These are phyloP conservation scores for Micractinium conductrix DNA, from an alignment of 139 green algal genomes.

Conservation along the genomic window DNA sequence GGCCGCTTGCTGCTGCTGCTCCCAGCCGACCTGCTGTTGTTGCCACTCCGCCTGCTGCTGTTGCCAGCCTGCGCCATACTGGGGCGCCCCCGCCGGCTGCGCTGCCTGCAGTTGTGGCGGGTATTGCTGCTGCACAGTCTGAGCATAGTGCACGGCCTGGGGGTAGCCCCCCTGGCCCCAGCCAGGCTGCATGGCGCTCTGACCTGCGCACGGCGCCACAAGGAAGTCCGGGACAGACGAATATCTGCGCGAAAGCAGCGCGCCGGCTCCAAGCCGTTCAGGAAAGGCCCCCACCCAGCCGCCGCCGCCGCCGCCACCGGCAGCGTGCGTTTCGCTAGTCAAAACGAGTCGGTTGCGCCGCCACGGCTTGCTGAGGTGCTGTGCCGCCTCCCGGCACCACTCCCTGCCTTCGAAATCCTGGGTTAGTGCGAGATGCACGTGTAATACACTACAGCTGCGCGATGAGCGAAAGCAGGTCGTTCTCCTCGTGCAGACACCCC, in stretches of 20 bases:
- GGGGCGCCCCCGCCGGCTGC: neutral
- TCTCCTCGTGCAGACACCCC: slow-evolving; percentile 16
- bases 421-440: no score
- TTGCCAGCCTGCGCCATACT: neutral
- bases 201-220: no score
- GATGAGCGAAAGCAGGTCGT: neutral
- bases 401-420: neutral
- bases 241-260: no score
- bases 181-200: no score
- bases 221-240: no score
- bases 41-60: neutral
- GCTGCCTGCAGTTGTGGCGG: neutral
- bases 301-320: no score
- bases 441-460: neutral
- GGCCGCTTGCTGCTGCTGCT: neutral
- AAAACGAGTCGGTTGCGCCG: no score
- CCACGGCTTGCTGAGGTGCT: no score
- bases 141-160: neutral
- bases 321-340: no score
- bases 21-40: neutral
- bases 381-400: no score
- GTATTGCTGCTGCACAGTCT: neutral
- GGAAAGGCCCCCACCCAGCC: no score
- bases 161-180: neutral
- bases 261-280: no score